phyloP scores from a whole-genome alignment of 169 alveolate species.

The Eimeria praecox region DNA sequence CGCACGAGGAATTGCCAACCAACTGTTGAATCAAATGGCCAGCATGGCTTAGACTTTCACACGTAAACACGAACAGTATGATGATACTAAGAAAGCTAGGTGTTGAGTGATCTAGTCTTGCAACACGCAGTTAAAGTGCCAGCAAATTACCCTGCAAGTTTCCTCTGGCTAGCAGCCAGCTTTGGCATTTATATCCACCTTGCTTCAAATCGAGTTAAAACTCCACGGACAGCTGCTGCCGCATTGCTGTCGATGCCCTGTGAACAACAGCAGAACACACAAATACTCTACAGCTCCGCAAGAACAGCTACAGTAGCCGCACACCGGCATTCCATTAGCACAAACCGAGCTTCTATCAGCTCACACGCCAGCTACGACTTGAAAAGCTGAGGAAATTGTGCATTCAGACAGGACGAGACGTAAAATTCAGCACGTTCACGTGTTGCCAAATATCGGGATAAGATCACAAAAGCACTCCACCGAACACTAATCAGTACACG shows the following conservation, averaged over 20 bases:
- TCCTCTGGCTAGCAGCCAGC: neutral
- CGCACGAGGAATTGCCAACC: slow-evolving; percentile 11
- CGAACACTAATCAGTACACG: neutral
- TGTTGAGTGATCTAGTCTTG: neutral
- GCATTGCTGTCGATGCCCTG: slow-evolving; percentile 67
- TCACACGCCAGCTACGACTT: neutral
- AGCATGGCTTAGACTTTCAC: slow-evolving; percentile 38
- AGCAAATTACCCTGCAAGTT: neutral
- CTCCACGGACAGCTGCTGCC: slow-evolving; percentile 46
- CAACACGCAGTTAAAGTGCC: neutral
- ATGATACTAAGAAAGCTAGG: neutral
- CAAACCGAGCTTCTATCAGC: neutral
- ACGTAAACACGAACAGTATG: neutral
- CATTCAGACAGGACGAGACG: neutral
- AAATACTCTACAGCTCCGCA: neutral
- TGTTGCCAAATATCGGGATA: neutral
- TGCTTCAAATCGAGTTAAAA: neutral
- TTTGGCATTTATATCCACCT: neutral
- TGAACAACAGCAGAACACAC: neutral
- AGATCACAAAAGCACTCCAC: neutral
- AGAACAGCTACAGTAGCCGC: neutral
- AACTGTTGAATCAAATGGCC: slow-evolving; percentile 19
- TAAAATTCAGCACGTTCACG: neutral
- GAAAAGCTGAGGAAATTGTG: neutral
- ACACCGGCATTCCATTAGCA: neutral